Conservation (phyloP, 1,139 yeast species). For the Keqinozyma sinolaborantium region DNA sequence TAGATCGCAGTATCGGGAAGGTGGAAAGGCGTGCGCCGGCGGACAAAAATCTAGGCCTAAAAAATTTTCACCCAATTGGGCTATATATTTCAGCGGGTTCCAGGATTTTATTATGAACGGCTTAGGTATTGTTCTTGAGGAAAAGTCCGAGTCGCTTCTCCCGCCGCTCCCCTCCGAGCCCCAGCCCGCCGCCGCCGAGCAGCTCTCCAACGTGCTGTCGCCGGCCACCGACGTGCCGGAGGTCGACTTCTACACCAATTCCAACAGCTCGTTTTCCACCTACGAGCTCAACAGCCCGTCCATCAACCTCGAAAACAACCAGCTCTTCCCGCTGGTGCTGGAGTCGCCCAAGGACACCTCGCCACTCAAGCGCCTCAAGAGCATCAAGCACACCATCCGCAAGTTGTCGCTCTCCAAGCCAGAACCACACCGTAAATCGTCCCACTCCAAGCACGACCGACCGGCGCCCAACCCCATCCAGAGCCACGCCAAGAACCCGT, state of each 20-base stretch:
- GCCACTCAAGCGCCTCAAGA: conserved; percentile 38
- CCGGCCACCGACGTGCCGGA: not conserved
- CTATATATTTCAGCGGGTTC: not conserved
- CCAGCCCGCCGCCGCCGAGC: not conserved
- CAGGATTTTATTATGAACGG: conserved; percentile 13
- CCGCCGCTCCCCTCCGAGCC: conserved; percentile 37
- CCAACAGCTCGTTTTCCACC: conserved; percentile 18
- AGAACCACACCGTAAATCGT: not conserved
- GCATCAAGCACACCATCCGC: conserved; percentile 16
- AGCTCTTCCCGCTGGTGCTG: conserved; percentile 17
- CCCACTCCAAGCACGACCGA: conserved; percentile 1
- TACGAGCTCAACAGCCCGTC: conserved; percentile 31
- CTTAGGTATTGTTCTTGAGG: conserved; percentile 32
- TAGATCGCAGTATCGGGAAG: no score
- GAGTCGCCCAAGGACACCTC: conserved; percentile 15
- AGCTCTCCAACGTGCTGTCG: conserved; percentile 1
- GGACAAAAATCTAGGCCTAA: no score
- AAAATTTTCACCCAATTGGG: not conserved
- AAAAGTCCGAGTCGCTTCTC: conserved; percentile 26
- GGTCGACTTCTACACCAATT: conserved; percentile 10
- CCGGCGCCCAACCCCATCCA: conserved; percentile 16
- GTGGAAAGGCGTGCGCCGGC: no score
- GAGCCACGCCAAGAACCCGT: conserved; percentile 14
- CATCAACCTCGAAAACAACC: conserved; percentile 16
- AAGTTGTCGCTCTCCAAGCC: conserved; percentile 15